A percentile compares a stretch with the other conserved stretches of the same genome.
Conservation (phyloP, 2,329 filamentous ascomycete species). For the Beauveria pseudobassiana region DNA sequence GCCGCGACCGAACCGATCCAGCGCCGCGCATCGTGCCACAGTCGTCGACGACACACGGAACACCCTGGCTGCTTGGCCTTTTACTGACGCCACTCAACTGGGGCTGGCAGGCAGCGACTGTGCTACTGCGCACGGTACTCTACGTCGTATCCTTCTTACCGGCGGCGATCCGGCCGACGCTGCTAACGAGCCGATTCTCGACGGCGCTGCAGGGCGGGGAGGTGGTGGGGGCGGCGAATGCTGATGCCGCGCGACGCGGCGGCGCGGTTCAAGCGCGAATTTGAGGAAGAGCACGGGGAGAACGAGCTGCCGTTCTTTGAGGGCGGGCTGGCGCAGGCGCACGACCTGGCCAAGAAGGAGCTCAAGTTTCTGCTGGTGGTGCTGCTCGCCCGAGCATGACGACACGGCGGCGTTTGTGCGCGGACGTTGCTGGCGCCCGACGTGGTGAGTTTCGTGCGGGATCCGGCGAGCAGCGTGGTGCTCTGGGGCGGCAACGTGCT, state of each 20-base stretch:
- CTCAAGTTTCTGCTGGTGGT: constrained; percentile 87
- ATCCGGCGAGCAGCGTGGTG: constrained; percentile 70
- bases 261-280: constrained; percentile 81
- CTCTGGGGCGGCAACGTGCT: constrained; percentile 91
- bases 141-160: constrained; percentile 78
- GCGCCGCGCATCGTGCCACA: constrained; percentile 82
- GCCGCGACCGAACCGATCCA: constrained; percentile 42
- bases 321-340: constrained; percentile 82
- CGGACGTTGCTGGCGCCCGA: constrained; percentile 69
- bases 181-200: constrained; percentile 45
- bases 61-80: constrained; percentile 69
- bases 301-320: constrained; percentile 72
- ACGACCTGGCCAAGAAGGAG: constrained; percentile 84
- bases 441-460: constrained; percentile 65
- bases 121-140: constrained; percentile 63
- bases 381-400: constrained; percentile 86
- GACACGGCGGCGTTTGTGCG: constrained; percentile 76
- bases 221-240: constrained; percentile 64
- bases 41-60: constrained; percentile 58
- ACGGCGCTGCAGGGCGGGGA: constrained; percentile 52
- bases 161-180: constrained; percentile 48
- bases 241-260: constrained; percentile 83
- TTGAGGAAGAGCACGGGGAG: constrained; percentile 84
- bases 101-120: constrained; percentile 63
- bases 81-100: constrained; percentile 76